Evolutionary conservation across 192 early-diverging fungal species (phyloP).

Genomic region (Backusella mclennaniae): DNA sequence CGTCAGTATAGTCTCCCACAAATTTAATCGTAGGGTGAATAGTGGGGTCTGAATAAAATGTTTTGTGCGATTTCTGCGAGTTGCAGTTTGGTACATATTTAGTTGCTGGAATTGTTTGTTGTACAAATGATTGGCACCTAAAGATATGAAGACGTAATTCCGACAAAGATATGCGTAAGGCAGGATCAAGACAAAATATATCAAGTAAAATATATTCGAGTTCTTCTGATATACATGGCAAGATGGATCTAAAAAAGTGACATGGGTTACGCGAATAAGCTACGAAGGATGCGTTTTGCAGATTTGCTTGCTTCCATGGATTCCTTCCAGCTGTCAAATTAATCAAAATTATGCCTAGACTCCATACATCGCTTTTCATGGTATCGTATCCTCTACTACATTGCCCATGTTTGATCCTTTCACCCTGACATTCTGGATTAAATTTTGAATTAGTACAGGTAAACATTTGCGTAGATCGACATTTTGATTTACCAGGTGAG

Average conservation of each 20-base stretch:
- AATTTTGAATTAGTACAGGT: neutral
- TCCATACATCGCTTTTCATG: slow-evolving; percentile 83
- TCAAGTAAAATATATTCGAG: slow-evolving; percentile 54
- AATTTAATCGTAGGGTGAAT: slow-evolving; percentile 2
- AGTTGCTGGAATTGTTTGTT: slow-evolving; percentile 9
- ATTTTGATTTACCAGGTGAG: slow-evolving; percentile 47
- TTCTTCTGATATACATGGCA: slow-evolving; percentile 52
- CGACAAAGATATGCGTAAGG: slow-evolving; percentile 39
- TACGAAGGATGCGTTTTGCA: slow-evolving; percentile 56
- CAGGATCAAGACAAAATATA: slow-evolving; percentile 47
- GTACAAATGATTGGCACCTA: slow-evolving; percentile 16
- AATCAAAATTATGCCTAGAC: slow-evolving; percentile 90
- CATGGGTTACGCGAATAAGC: slow-evolving; percentile 47
- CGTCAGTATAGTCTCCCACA: neutral
- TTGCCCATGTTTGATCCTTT: slow-evolving; percentile 27
- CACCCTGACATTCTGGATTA: slow-evolving; percentile 57
- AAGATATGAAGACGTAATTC: slow-evolving; percentile 34
- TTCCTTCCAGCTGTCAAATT: slow-evolving; percentile 77
- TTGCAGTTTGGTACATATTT: slow-evolving; percentile 3
- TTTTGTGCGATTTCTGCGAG: slow-evolving; percentile 2
- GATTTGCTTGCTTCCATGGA: slow-evolving; percentile 74
- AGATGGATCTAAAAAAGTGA: slow-evolving; percentile 63
- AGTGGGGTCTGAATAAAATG: neutral
- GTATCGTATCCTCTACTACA: slow-evolving; percentile 52
- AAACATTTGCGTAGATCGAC: neutral